These are phyloP conservation scores for Metschnikowia anglica DNA, from an alignment of 805 yeast genomes.

Conservation along the genomic window DNA sequence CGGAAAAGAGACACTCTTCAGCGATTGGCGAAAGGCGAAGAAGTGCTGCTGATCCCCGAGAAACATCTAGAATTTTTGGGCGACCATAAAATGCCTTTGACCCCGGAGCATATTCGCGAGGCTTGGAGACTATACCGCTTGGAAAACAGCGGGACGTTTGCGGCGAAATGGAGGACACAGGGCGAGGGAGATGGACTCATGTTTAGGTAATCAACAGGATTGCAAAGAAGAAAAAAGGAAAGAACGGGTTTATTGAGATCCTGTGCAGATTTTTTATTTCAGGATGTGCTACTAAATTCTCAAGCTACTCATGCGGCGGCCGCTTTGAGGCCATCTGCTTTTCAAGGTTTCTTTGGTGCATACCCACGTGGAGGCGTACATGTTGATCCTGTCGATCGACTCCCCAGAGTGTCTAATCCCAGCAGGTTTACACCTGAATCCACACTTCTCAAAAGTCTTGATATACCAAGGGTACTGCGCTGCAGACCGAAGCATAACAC, in stretches of 20 bases:
- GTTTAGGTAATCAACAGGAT: constrained; percentile 47
- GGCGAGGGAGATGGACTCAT: constrained; percentile 63
- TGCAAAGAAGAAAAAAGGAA: not conserved
- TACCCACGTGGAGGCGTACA: constrained; percentile 90
- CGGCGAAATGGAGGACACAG: constrained; percentile 66
- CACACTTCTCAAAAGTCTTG: constrained; percentile 60
- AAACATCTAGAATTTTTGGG: constrained; percentile 37
- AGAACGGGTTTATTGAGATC: too few relatives aligned
- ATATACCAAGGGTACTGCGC: constrained; percentile 78
- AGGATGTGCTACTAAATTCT: constrained; percentile 10
- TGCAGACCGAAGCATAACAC: constrained; percentile 76
- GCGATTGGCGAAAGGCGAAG: constrained; percentile 39
- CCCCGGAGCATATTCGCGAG: constrained; percentile 83
- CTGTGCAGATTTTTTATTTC: not conserved
- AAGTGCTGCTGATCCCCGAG: constrained; percentile 18
- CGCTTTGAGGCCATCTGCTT: constrained; percentile 11
- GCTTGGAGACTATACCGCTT: constrained; percentile 78
- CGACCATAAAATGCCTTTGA: constrained; percentile 56
- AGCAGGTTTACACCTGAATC: constrained; percentile 68
- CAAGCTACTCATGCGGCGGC: constrained; percentile 51
- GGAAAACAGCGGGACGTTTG: constrained; percentile 64
- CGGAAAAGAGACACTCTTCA: constrained; percentile 34
- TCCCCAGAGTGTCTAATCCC: constrained; percentile 63
- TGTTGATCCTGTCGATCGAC: constrained; percentile 76
- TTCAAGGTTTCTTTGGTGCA: constrained; percentile 51